Conservation (phyloP, 371 early-diverging fungal genomes). For the Rhizomucor pusillus region DNA sequence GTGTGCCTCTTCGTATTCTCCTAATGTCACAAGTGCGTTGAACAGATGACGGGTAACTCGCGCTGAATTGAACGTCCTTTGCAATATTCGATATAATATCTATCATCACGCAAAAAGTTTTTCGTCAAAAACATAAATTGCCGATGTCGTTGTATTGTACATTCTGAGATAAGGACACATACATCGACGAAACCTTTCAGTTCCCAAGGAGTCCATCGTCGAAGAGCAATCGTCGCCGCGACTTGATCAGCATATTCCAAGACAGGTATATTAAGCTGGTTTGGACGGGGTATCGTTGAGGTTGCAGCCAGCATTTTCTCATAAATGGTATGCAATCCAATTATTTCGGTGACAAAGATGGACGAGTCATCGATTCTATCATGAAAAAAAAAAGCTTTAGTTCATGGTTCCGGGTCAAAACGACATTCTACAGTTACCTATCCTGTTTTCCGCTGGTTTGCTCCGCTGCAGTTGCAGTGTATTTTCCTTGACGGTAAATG, state of each 20-base stretch:
- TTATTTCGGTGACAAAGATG: conserved; percentile 32
- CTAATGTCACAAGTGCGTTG: conserved; percentile 51
- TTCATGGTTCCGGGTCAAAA: too few species aligned
- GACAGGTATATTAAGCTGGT: conserved; percentile 55
- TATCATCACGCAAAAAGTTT: conserved; percentile 15
- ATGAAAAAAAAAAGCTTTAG: too few species aligned
- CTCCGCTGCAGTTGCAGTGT: conserved; percentile 5
- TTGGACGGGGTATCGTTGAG: conserved; percentile 64
- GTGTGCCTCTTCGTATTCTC: conserved; percentile 76
- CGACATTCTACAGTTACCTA: too few species aligned
- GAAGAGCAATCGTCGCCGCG: conserved; percentile 54
- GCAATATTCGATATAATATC: conserved; percentile 62
- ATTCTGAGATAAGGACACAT: conserved; percentile 1
- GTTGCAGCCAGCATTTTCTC: conserved; percentile 57
- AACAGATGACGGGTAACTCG: conserved; percentile 66
- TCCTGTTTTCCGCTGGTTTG: conserved; percentile 1
- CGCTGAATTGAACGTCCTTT: conserved; percentile 74
- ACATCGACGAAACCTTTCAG: conserved; percentile 50
- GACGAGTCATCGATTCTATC: background rate
- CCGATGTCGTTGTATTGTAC: conserved; percentile 14
- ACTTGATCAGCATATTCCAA: conserved; percentile 65
- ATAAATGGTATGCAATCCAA: conserved; percentile 58
- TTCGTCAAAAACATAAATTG: too few species aligned
- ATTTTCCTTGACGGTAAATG: conserved; percentile 29
- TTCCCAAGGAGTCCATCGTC: conserved; percentile 36